A percentile compares a stretch with the other conserved stretches of the same genome.
phyloP scores from a whole-genome alignment of 2,329 filamentous ascomycete genomes.

The Alternaria dauci region DNA sequence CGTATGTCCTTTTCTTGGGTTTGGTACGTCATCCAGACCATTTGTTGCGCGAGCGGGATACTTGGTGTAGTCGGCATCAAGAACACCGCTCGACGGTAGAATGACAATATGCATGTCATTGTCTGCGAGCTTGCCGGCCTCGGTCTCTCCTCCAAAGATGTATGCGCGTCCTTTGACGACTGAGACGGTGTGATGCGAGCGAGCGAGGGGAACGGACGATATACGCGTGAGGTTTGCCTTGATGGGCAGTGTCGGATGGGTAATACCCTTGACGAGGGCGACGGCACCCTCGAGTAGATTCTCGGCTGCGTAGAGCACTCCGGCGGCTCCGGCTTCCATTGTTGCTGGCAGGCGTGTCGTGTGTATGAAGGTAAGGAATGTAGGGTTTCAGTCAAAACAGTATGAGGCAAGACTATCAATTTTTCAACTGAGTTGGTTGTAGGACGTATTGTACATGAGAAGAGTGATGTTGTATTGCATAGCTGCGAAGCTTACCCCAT shows the following conservation, averaged over 20 bases:
- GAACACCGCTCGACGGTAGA: slow-evolving; percentile 56
- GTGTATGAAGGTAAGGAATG: background rate
- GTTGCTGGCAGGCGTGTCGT: slow-evolving; percentile 49
- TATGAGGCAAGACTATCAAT: background rate
- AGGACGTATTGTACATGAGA: background rate
- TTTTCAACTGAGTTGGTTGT: background rate
- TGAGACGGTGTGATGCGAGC: slow-evolving; percentile 62
- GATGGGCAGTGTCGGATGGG: slow-evolving; percentile 61
- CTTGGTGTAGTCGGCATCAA: slow-evolving; percentile 53
- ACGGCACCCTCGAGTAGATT: slow-evolving; percentile 51
- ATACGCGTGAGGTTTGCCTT: slow-evolving; percentile 61
- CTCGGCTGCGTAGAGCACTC: slow-evolving; percentile 50
- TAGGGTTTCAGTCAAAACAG: background rate
- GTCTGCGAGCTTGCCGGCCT: slow-evolving; percentile 54
- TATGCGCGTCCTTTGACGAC: slow-evolving; percentile 64
- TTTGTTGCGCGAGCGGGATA: slow-evolving; percentile 43
- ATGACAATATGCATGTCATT: slow-evolving; percentile 63
- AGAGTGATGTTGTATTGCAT: slow-evolving; percentile 17
- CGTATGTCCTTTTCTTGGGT: slow-evolving; percentile 52
- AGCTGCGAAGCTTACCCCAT: slow-evolving; percentile 12
- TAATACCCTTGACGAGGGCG: slow-evolving; percentile 58
- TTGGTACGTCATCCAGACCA: slow-evolving; percentile 47
- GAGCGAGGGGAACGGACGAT: slow-evolving; percentile 54
- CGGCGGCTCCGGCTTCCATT: slow-evolving; percentile 51
- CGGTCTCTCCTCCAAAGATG: slow-evolving; percentile 62